Evolutionary conservation across 441 rosid genomes (phyloP).

Genomic region (Populus hybrid): DNA sequence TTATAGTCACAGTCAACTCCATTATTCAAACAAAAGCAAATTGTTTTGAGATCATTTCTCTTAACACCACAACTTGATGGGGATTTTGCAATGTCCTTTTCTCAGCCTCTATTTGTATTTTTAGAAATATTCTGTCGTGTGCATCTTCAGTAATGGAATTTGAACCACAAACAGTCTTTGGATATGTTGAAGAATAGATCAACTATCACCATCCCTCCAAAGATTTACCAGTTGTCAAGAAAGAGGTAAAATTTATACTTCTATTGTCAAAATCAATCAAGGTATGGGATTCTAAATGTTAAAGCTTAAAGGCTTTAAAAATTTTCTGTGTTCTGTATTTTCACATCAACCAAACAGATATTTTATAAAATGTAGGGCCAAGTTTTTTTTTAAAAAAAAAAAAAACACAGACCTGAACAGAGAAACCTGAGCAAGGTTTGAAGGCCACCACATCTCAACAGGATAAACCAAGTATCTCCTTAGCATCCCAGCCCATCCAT

Average conservation of each 20-base stretch:
- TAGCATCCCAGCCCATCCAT: constrained; percentile 98
- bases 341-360: constrained; percentile 24
- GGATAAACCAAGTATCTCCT: constrained; percentile 93
- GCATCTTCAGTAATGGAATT: background rate
- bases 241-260: background rate
- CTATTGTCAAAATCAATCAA: background rate
- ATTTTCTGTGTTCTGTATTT: background rate
- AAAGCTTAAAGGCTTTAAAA: background rate
- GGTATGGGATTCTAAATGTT: constrained; percentile 10
- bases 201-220: background rate
- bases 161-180: background rate
- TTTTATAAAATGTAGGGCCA: background rate
- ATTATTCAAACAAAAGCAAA: background rate
- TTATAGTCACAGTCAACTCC: background rate
- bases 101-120: background rate
- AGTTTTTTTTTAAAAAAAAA: background rate
- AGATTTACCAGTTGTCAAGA: no score
- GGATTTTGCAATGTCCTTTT: background rate
- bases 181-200: background rate
- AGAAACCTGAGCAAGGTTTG: constrained; percentile 96
- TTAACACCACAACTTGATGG: background rate
- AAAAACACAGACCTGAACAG: constrained; percentile 63
- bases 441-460: constrained; percentile 98
- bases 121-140: background rate
- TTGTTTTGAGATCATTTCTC: background rate